These are phyloP conservation scores for Penicillium canescens DNA, from an alignment of 495 filamentous ascomycete genomes.

Conservation along the genomic window DNA sequence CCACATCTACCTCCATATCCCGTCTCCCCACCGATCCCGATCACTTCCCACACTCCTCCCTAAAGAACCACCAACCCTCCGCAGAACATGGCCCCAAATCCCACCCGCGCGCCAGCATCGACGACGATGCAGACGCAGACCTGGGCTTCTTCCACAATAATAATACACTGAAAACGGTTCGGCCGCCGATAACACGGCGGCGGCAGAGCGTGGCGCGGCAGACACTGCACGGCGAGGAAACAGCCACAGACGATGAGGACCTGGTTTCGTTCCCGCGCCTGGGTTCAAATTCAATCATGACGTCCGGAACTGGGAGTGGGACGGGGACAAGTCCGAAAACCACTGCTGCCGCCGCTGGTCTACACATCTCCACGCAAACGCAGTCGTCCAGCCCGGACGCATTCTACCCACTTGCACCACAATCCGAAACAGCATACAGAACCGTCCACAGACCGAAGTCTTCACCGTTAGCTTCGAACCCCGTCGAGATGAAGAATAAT, in stretches of 20 bases:
- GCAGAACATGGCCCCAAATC: slow-evolving; percentile 16
- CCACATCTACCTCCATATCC: slow-evolving; percentile 6
- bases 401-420: slow-evolving; percentile 55
- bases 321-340: slow-evolving; percentile 20
- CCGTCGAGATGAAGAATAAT: slow-evolving; percentile 37
- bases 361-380: slow-evolving; percentile 44
- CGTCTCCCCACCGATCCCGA: slow-evolving; percentile 1
- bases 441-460: slow-evolving; percentile 56
- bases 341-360: slow-evolving; percentile 14
- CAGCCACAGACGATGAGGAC: slow-evolving; percentile 82
- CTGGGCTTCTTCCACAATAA: slow-evolving; percentile 30
- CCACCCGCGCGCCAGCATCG: slow-evolving; percentile 12
- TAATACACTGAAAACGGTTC: slow-evolving; percentile 22
- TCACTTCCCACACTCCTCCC: background rate
- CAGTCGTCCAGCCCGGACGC: slow-evolving; percentile 65
- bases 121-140: slow-evolving; percentile 13
- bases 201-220: slow-evolving; percentile 44
- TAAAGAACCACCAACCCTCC: slow-evolving; percentile 18
- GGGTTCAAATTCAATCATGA: slow-evolving; percentile 22
- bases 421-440: slow-evolving; percentile 33
- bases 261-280: slow-evolving; percentile 55
- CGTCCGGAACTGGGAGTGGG: slow-evolving; percentile 27
- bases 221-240: slow-evolving; percentile 61
- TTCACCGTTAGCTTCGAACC: slow-evolving; percentile 55
- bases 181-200: slow-evolving; percentile 22